phyloP scores from a whole-genome alignment of 129 eudicot species.

The Flaveria ramosissima region DNA sequence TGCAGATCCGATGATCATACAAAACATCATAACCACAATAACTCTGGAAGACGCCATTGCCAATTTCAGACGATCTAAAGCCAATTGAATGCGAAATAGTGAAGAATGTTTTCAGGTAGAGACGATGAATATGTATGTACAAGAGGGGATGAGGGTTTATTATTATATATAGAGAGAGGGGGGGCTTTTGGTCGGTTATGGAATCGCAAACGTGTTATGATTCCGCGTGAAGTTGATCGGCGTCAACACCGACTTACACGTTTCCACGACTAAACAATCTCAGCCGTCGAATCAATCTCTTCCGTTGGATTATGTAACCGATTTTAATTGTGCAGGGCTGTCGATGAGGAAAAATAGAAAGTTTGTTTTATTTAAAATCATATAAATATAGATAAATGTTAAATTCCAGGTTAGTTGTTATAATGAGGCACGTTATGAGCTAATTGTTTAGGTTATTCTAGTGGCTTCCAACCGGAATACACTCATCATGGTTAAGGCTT shows the following conservation, averaged over 20 bases:
- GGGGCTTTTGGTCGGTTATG: not conserved
- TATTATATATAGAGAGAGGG: too few relatives aligned
- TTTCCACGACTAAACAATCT: not conserved
- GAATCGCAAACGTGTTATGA: not conserved
- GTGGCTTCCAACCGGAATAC: too few relatives aligned
- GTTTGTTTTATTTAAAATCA: not conserved
- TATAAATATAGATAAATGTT: not conserved
- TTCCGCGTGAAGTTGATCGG: not conserved
- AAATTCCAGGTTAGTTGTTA: too few relatives aligned
- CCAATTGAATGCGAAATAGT: not conserved
- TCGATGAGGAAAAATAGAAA: not conserved
- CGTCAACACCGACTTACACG: not conserved
- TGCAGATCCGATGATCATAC: not conserved
- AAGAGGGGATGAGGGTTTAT: conserved; percentile 6
- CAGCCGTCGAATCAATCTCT: not conserved
- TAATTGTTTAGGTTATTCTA: too few relatives aligned
- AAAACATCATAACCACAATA: not conserved
- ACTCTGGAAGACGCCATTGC: not conserved
- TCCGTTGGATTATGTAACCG: too few relatives aligned
- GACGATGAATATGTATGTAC: not conserved
- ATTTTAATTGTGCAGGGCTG: not conserved
- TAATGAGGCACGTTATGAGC: too few relatives aligned
- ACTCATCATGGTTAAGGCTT: too few relatives aligned
- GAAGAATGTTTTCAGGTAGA: not conserved
- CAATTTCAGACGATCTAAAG: too few relatives aligned